Evolutionary conservation across 208 protist genomes (phyloP).

Genomic region (Spironucleus salmonicida): DNA sequence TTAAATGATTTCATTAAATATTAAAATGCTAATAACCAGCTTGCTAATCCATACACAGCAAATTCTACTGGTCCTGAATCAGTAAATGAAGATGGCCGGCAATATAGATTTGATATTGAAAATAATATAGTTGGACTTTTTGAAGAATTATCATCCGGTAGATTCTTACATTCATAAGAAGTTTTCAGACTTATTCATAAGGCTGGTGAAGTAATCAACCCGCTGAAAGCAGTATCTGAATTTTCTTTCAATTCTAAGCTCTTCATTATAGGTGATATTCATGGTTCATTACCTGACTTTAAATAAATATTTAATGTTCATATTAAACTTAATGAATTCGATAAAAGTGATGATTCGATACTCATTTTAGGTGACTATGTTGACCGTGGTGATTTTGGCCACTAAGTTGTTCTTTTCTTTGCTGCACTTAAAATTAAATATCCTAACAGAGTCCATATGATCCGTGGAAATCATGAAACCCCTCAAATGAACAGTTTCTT

Average conservation of each 20-base stretch:
- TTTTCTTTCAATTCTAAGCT: neutral
- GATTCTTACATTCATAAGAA: neutral
- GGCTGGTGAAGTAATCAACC: neutral
- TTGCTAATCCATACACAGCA: neutral
- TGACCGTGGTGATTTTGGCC: constrained; percentile 9
- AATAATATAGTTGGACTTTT: neutral
- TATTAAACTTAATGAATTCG: neutral
- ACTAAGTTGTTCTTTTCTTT: neutral
- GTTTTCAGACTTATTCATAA: neutral
- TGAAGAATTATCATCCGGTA: too few species aligned
- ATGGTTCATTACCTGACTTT: constrained; percentile 8
- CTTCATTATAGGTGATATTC: constrained; percentile 1
- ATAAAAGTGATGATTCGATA: neutral
- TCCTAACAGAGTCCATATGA: neutral
- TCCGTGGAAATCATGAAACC: constrained; percentile 23
- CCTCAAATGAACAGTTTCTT: constrained; percentile 28
- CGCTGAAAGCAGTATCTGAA: neutral
- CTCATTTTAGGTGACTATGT: constrained; percentile 27
- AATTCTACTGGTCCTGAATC: neutral
- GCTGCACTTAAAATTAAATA: neutral
- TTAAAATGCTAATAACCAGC: neutral
- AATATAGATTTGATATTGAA: neutral
- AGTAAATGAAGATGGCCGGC: neutral
- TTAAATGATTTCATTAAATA: too few species aligned
- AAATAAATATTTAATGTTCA: neutral